Base-by-base conservation (phyloP, 495 filamentous ascomycete species). In the Penicillium antarcticum region DNA sequence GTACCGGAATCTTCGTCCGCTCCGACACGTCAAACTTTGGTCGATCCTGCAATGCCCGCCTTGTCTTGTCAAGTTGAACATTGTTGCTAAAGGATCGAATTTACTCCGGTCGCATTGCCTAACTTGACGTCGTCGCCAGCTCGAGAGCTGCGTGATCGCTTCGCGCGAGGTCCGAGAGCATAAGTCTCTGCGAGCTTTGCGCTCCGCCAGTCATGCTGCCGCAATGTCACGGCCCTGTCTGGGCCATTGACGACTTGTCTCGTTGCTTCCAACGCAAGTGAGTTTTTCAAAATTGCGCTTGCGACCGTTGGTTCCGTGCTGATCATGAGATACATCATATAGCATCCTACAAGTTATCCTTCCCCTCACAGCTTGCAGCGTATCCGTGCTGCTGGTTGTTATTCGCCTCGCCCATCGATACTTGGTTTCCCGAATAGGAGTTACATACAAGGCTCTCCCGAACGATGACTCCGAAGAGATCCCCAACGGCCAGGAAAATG, bases 251-350 rank as follows among this genome's bases (percentile, higher is more conserved):
- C 71, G 95, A 98, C 71, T 87, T 98, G 65, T 87, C 87, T 10
- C 72, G 66, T 44, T 97, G 95, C 71, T 92, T 98, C 64, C 86
- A 90, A 62, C 82, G 80, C 75, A 90, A 95, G 92, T 96, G 50
- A 61, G 62, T 66, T 13, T 43, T 13, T 41, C 31, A 29, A 42
- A 17, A 47, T 21, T 11, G 47, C 44, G 45, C 40, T 34, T 16
- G 36, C 45, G 44, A 49, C 40, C 42, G 37, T 40, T 55, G 32
- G 23, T 19, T 10, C 31, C 2, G 19, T 43, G 44, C 59, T 67
- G 43, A 67, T 56, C 47, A 31, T 34, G 36, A 35, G 14, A 43
- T 39, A 55, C 56, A 19, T 13, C 46, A 41, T 47, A 60, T 67
- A 97, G 92, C 66, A 89, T 89, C 65, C 81, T 99, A 36, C 87